Conservation (phyloP, 306 rosid species). For the Prunus padus region DNA sequence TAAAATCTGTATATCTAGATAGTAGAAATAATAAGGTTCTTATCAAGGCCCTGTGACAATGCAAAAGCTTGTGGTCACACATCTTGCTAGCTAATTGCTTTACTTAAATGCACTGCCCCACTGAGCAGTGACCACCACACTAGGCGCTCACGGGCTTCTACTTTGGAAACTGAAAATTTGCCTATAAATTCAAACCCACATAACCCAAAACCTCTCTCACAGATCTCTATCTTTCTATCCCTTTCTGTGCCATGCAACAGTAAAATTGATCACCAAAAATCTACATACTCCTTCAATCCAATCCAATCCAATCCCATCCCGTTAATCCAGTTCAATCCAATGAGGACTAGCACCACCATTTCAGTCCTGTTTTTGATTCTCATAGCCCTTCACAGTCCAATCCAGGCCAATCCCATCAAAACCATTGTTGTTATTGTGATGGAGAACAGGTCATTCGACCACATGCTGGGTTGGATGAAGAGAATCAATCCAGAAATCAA, state of each 20-base stretch:
- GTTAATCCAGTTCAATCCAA: not conserved
- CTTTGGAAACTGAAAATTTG: too few species aligned
- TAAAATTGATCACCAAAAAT: not conserved
- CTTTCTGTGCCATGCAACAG: not conserved
- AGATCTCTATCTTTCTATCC: not conserved
- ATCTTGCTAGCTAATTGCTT: too few species aligned
- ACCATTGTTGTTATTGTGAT: slow-evolving; percentile 74
- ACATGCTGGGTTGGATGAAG: slow-evolving; percentile 99
- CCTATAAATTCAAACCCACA: too few species aligned
- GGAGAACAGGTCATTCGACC: slow-evolving; percentile 97
- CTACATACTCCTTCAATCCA: not conserved
- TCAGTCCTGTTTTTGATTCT: not conserved
- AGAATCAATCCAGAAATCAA: slow-evolving; percentile 60
- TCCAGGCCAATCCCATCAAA: slow-evolving; percentile 52
- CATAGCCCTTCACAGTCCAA: slow-evolving; percentile 12
- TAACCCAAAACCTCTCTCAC: too few species aligned
- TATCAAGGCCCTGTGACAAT: too few species aligned
- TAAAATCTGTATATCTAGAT: too few species aligned
- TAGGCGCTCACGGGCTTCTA: too few species aligned
- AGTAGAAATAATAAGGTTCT: too few species aligned
- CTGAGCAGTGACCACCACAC: too few species aligned
- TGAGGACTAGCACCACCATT: not conserved
- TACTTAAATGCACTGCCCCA: too few species aligned
- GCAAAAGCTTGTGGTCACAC: too few species aligned
- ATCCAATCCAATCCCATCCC: not conserved